phyloP scores from a whole-genome alignment of 768 basidiomycete genomes.

The Russula olivacea region DNA sequence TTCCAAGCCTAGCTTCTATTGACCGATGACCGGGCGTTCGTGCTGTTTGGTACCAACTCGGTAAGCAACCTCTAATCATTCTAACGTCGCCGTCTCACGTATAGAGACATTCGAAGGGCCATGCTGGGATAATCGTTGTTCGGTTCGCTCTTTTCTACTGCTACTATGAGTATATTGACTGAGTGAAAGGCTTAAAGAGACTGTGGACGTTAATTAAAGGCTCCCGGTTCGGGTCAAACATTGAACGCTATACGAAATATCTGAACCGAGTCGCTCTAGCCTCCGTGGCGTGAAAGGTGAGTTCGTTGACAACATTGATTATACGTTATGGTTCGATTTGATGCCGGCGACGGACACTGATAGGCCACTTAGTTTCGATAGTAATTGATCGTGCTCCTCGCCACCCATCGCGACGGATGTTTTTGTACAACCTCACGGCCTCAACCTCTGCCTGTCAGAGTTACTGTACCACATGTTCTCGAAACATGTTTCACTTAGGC shows the following conservation, averaged over 20 bases:
- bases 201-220: too few relatives aligned
- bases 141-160: not conserved
- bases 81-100: not conserved
- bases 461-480: too few relatives aligned
- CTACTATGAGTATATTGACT: too few relatives aligned
- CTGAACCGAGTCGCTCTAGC: not conserved
- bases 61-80: not conserved
- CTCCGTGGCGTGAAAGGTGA: not conserved
- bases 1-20: too few relatives aligned
- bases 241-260: not conserved
- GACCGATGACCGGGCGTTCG: not conserved
- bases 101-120: not conserved
- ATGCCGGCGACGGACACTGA: too few relatives aligned
- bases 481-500: too few relatives aligned
- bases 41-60: not conserved
- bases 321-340: too few relatives aligned
- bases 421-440: not conserved
- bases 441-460: not conserved
- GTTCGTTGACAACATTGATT: not conserved
- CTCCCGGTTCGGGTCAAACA: too few relatives aligned
- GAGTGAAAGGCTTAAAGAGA: too few relatives aligned
- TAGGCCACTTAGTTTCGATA: not conserved
- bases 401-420: not conserved
- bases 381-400: not conserved
- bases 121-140: not conserved